These are phyloP conservation scores for Populus davidiana DNA, from an alignment of 345 rosid genomes.

Conservation along the genomic window DNA sequence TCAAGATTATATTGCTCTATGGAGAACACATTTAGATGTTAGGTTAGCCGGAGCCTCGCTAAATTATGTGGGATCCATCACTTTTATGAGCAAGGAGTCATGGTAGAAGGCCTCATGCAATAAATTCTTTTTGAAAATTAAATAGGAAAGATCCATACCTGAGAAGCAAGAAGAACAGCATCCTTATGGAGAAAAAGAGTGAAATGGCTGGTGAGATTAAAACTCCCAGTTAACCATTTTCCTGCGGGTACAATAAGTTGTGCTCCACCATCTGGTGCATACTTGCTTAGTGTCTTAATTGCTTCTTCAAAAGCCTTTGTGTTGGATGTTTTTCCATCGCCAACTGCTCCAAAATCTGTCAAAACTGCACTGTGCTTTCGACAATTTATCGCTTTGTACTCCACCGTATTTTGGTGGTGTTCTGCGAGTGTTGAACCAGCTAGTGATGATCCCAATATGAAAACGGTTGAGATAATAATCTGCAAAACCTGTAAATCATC, in stretches of 20 bases:
- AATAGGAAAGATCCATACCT: constrained; percentile 33
- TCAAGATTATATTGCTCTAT: too few relatives aligned
- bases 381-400: constrained; percentile 48
- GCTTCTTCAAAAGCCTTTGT: constrained; percentile 56
- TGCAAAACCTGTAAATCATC: not conserved
- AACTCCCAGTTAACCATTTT: constrained; percentile 84
- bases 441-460: constrained; percentile 6
- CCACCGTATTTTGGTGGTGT: not conserved
- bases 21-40: too few relatives aligned
- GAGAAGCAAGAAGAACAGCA: constrained; percentile 62
- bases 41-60: too few relatives aligned
- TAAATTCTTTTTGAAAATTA: not conserved
- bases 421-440: not conserved
- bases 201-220: constrained; percentile 75
- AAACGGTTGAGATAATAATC: not conserved
- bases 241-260: constrained; percentile 73
- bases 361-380: constrained; percentile 57
- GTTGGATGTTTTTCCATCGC: constrained; percentile 69
- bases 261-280: constrained; percentile 60
- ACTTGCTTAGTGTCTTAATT: constrained; percentile 41
- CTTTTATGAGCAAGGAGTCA: too few relatives aligned
- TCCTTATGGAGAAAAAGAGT: constrained; percentile 67
- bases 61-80: too few relatives aligned
- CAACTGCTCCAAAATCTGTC: constrained; percentile 70
- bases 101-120: too few relatives aligned